Conservation (phyloP, 75 land plant species). For the Cunninghamia lanceolata region DNA sequence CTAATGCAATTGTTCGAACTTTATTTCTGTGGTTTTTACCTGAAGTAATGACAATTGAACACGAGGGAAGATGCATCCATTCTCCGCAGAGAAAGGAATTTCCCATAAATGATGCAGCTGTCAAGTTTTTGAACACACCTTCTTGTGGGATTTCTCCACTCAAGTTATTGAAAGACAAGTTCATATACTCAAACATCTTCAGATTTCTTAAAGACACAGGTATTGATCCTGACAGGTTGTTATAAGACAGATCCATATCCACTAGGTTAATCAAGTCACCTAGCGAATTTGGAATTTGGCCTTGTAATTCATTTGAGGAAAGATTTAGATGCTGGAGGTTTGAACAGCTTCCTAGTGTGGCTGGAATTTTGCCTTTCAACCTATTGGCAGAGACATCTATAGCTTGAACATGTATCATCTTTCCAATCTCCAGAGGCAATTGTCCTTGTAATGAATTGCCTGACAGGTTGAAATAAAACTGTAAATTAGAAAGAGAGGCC, state of each 20-base stretch:
- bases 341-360: conserved; percentile 12
- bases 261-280: neutral
- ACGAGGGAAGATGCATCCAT: conserved; percentile 1
- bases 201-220: conserved; percentile 16
- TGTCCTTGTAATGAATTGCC: conserved; percentile 9
- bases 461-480: neutral
- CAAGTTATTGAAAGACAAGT: conserved; percentile 31
- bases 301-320: conserved; percentile 13
- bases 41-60: neutral
- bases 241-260: conserved; percentile 13
- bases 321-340: conserved; percentile 25
- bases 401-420: conserved; percentile 4
- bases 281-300: conserved; percentile 18
- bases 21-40: neutral
- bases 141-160: conserved; percentile 24
- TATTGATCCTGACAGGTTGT: conserved; percentile 12
- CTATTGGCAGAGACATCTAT: conserved; percentile 13
- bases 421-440: conserved; percentile 17
- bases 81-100: conserved; percentile 32
- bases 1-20: neutral
- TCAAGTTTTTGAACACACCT: conserved; percentile 10
- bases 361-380: conserved; percentile 19
- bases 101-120: conserved; percentile 13
- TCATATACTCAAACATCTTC: conserved; percentile 15
- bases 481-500: conserved; percentile 5